Evolutionary conservation across 2,329 filamentous ascomycete genomes (phyloP), one percentile per base, ranked within the genome.

Genomic region (Nigrospora oryzae): DNA sequence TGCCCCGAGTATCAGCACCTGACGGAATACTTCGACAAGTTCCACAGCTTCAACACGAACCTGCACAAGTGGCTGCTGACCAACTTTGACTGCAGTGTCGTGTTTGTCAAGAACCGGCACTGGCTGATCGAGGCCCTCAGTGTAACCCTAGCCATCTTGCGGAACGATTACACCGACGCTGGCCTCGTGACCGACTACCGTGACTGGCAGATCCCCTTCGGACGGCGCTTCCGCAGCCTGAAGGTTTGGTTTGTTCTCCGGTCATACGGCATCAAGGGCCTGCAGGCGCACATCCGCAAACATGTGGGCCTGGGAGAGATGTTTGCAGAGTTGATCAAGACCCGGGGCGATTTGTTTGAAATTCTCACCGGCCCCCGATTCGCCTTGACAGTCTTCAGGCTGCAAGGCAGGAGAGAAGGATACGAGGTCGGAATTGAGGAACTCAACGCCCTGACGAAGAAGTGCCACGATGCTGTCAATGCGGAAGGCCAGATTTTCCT

Each of bases 41-140:
- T 95, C 60, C 86, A 95, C 69, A 89, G 84, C 51, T 95, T 95
- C 75, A 84, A 95, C 66, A 81, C 91, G 70, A 97, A 96, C 71
- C 86, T 95, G 78, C 90, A 96, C 74, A 97, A 97, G 70, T 96
- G 91, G 91, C 74, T 96, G 40, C 80, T 96, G 15, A 89, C 89
- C 46, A 95, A 95, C 65, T 96, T 96, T 57, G 91, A 97, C 63
- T 77, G 73, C 56, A 89, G 85, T 44, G 85, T 85, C 52, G 75
- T 95, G 38, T 97, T 81, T 66, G 81, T 96, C 40, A 82, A 83
- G 50, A 75, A 83, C 56, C 79, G 90, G 14, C 69, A 72, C 44
- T 82, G 89, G 65, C 77, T 97, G n/a, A 88, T 85, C 37, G 75
- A 83, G 49, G 86, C 89, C 1, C 75, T 95, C 36, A 83, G 79